Conservation (phyloP, 169 alveolate genomes). For the Plasmodium knowlesi region DNA sequence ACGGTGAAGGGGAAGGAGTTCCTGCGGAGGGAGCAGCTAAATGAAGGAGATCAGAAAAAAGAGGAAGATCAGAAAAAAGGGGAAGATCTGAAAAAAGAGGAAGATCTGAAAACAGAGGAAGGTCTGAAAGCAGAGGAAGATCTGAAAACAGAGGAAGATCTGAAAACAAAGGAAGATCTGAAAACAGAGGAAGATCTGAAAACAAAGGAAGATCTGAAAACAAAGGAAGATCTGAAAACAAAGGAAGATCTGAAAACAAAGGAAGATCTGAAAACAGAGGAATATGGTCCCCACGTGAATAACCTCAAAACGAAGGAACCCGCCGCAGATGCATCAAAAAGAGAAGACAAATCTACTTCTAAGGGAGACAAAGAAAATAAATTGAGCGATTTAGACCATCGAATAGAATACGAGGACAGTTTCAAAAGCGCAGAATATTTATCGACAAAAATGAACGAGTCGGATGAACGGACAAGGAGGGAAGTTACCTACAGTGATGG, state of each 20-base stretch:
- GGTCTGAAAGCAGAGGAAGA: too few relatives aligned
- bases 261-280: neutral
- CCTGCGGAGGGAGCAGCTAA: constrained; percentile 8
- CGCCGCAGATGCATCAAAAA: neutral
- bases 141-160: too few relatives aligned
- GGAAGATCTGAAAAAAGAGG: too few relatives aligned
- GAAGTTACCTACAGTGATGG: constrained; percentile 16
- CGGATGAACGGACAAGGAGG: neutral
- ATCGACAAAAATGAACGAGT: neutral
- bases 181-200: too few relatives aligned
- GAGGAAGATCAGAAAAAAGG: neutral
- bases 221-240: too few relatives aligned
- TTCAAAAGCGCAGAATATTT: constrained; percentile 7
- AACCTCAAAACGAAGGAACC: neutral
- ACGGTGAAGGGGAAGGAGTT: constrained; percentile 45
- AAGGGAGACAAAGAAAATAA: neutral
- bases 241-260: too few relatives aligned
- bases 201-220: too few relatives aligned
- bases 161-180: too few relatives aligned
- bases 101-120: too few relatives aligned
- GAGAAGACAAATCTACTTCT: neutral
- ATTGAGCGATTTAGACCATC: neutral
- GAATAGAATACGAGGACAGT: constrained; percentile 2
- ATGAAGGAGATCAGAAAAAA: neutral
- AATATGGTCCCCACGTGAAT: neutral